Evolutionary conservation across 2,329 filamentous ascomycete species (phyloP), one percentile per base, ranked within the genome.

Genomic region (Xylaria sp.): DNA sequence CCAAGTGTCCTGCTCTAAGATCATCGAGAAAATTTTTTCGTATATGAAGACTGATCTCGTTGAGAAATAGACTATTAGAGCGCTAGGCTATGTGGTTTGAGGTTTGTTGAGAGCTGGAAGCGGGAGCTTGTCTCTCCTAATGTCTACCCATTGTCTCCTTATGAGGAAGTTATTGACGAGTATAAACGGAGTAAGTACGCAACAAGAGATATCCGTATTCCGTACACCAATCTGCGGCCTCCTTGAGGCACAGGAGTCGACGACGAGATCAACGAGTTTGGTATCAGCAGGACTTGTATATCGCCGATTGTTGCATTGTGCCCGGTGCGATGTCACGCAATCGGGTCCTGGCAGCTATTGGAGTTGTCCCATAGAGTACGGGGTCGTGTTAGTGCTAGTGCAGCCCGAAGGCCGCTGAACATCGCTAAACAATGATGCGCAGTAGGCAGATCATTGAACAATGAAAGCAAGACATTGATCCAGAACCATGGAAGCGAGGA

Each of bases 381-480:
- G 46, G 13, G 34, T 48, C 50, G 15, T 46, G n/a, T 23, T n/a
- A 28, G 28, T 28, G 28, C 28, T 54, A 58, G 56, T 50, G 41
- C 64, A 46, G 48, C 54, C 55, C 5, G 37, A 54, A 65, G 46
- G 39, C 55, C 46, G 46, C 61, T 15, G 37, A 54, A 65, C 54
- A 50, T 55, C 46, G 46, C 61, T 15, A 65, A 25, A 51, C 9
- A 8, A n/a, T 46, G 56, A 65, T 60, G 56, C 39, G 56, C 39
- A 50, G 52, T 13, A 56, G 50, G n/a, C 23, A 34, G 44, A 10
- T 55, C 52, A 55, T 10, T 46, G 52, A 39, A 23, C 13, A 37
- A 60, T 50, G 37, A 50, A 54, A 65, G 55, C 48, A 60, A 68
- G 66, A 68, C 66, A 68, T 28, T 68, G 55, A 44, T 60, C 61